A percentile compares a stretch with the other conserved stretches of the same genome.
Conservation (phyloP, 164 flowering plant species). For the Magnolia kwangsiensis region DNA sequence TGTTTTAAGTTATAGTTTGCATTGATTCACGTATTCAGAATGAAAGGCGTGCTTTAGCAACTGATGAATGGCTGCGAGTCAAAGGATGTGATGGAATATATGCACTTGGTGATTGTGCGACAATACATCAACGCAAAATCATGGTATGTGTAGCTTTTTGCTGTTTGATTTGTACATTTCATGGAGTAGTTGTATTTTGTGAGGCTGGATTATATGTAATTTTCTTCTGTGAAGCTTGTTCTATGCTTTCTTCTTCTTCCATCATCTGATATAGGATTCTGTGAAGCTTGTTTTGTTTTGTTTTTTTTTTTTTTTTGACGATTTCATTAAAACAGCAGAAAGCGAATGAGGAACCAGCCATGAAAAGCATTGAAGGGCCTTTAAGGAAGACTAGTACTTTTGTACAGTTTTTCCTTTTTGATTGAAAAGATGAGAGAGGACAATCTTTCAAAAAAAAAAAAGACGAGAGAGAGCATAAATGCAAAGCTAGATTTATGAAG, state of each 20-base stretch:
- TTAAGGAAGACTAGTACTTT: no score
- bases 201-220: not conserved
- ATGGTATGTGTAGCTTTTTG: constrained; percentile 49
- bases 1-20: not conserved
- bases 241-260: not conserved
- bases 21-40: constrained; percentile 28
- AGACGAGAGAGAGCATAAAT: no score
- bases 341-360: no score
- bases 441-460: no score
- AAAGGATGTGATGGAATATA: constrained; percentile 64
- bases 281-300: not conserved
- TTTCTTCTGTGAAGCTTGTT: not conserved
- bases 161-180: not conserved
- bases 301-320: no score
- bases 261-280: not conserved
- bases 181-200: not conserved
- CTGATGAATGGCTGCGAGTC: constrained; percentile 92
- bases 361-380: no score
- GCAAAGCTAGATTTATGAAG: no score
- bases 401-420: no score
- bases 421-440: no score
- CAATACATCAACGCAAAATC: constrained; percentile 75
- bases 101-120: constrained; percentile 92
- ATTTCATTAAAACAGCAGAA: no score
- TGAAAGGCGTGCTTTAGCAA: constrained; percentile 72